Evolutionary conservation across 164 flowering plant species (phyloP).

Genomic region (Taxillus chinensis): DNA sequence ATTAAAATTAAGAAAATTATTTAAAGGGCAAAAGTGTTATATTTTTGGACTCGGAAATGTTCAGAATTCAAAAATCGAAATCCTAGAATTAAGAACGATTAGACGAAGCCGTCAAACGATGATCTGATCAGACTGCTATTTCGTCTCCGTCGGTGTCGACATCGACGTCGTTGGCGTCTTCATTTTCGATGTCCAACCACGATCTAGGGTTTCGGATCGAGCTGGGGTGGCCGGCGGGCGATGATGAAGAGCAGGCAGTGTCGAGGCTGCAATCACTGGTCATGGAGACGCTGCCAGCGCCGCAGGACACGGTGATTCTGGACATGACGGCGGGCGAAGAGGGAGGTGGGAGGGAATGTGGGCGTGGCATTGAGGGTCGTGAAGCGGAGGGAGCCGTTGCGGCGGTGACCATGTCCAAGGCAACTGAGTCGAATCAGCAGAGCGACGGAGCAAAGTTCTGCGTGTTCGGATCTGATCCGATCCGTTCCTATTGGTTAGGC

Average conservation of each 20-base stretch:
- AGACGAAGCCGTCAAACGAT: background rate
- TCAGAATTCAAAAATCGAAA: too few species aligned
- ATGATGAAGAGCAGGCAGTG: conserved; percentile 94
- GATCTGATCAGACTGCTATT: background rate
- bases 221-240: conserved; percentile 88
- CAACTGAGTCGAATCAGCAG: conserved; percentile 70
- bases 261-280: conserved; percentile 83
- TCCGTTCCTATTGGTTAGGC: too few species aligned
- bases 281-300: conserved; percentile 85
- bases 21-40: too few species aligned
- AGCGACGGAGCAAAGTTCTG: conserved; percentile 40
- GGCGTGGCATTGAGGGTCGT: conserved; percentile 68
- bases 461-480: too few species aligned
- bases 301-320: conserved; percentile 64
- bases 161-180: background rate
- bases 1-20: too few species aligned
- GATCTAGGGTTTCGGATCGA: conserved; percentile 48
- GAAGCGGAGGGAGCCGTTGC: conserved; percentile 67
- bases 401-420: conserved; percentile 48
- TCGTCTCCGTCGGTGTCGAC: background rate
- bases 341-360: conserved; percentile 19
- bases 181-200: conserved; percentile 21
- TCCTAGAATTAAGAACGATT: too few species aligned
- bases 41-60: too few species aligned
- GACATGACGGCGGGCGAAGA: conserved; percentile 18